Conservation (phyloP, 441 rosid genomes). For the Kokia cookei region DNA sequence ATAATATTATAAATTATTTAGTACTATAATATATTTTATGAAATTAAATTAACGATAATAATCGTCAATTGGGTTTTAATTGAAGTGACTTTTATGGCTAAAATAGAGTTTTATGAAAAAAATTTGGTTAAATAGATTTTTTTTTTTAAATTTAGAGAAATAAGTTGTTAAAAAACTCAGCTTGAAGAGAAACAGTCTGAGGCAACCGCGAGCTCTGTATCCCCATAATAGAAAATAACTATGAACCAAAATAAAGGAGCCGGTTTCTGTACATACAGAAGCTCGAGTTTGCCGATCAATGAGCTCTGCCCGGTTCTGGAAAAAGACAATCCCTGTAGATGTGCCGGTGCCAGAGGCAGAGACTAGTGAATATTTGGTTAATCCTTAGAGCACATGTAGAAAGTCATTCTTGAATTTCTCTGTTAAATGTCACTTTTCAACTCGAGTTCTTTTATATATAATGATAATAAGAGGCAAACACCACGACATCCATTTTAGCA, state of each 20-base stretch:
- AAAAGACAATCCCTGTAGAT: not conserved
- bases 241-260: not conserved
- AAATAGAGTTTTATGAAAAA: too few species aligned
- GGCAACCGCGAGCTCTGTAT: conserved; percentile 7
- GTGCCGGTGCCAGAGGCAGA: not conserved
- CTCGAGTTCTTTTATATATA: not conserved
- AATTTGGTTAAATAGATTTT: too few species aligned
- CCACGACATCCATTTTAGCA: not conserved
- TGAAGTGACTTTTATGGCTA: too few species aligned
- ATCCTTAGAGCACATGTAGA: not conserved
- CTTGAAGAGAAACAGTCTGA: conserved; percentile 45
- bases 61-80: too few species aligned
- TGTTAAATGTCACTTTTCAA: not conserved
- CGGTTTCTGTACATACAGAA: conserved; percentile 1
- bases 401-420: not conserved
- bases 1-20: too few species aligned
- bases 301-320: not conserved
- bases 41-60: too few species aligned
- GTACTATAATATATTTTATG: too few species aligned
- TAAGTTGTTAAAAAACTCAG: conserved; percentile 33
- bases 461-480: not conserved
- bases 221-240: not conserved
- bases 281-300: conserved; percentile 1
- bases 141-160: too few species aligned
- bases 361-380: not conserved